phyloP scores from a whole-genome alignment of 2,329 filamentous ascomycete species.

The Pseudogymnoascus sp. region DNA sequence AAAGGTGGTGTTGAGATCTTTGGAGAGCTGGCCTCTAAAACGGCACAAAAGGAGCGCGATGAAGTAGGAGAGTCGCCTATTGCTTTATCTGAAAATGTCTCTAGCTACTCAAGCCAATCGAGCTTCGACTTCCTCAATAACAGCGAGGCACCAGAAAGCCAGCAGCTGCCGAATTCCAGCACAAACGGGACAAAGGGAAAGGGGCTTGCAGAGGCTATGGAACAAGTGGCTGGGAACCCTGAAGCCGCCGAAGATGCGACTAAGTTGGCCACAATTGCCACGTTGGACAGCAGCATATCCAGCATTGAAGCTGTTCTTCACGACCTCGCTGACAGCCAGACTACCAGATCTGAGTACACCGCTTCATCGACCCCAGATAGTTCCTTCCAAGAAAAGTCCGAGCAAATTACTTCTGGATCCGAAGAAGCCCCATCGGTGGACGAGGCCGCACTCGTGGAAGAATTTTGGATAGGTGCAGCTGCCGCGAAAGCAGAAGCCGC shows the following conservation, averaged over 20 bases:
- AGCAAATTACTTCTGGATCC: not conserved
- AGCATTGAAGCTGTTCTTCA: conserved; percentile 1
- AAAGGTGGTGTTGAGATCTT: conserved; percentile 21
- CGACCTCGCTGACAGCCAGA: not conserved
- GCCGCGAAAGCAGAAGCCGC: not conserved
- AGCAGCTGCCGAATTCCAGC: not conserved
- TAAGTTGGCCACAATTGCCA: not conserved
- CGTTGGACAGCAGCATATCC: not conserved
- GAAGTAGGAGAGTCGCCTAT: not conserved
- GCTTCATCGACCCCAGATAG: not conserved
- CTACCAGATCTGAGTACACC: not conserved
- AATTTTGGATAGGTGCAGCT: not conserved
- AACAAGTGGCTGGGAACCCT: not conserved
- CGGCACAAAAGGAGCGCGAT: not conserved
- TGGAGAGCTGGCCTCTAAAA: conserved; percentile 4
- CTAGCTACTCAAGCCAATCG: conserved; percentile 3
- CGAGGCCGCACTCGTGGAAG: not conserved
- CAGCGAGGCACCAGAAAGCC: not conserved
- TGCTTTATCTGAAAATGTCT: not conserved
- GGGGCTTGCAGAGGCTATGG: not conserved
- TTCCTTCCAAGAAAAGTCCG: not conserved
- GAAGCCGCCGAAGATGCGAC: not conserved
- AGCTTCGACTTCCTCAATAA: not conserved
- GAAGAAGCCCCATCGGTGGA: not conserved
- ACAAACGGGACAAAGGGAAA: conserved; percentile 1